Evolutionary conservation across 306 rosid genomes (phyloP), one percentile per base, ranked within the genome.

Genomic region (Castanospermum australe): DNA sequence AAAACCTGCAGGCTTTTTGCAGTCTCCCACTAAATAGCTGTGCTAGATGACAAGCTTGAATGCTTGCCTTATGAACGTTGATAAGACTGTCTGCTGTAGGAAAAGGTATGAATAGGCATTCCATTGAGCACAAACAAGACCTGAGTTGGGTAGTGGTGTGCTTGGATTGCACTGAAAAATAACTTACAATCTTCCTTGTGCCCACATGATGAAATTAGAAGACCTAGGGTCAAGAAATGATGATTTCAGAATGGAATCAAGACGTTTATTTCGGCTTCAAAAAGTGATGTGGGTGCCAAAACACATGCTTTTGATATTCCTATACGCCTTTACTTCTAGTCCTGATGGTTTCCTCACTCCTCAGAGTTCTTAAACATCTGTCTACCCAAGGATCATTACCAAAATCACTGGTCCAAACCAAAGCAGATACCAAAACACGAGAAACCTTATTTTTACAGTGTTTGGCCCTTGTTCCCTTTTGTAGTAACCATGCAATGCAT

Each of bases 1-100:
- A 81, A 79, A 85, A 68, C 35, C 18, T 73, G 84, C 88, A 83
- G 82, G 82, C 87, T 85, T 84, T 82, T 81, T 74, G 87, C 79
- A 77, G 81, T 44, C 32, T 78, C 86, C 79, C 87, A 83, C 85
- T 77, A 72, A 15, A 56, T 13, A 38, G 21, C 47, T 71, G 60
- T 80, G 57, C 83, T 48, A 79, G n/a, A 75, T 79, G 82, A 74
- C 89, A 82, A 63, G 36, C 66, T 79, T 79, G 64, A 80, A 77
- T 35, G 60, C 76, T 63, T 38, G 75, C 52, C 75, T 66, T 56
- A 67, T 72, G 41, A 54, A 67, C 36, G 5, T 50, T 85, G 86
- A 81, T 50, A 59, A 39, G 83, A 85, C 85, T 17, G 75, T 48
- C 75, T n/a, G 47, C 71, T 50, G 44, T 48, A 54, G 33, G 60